Base-by-base conservation (phyloP, 768 basidiomycete genomes). In the Lepiota venenata region DNA sequence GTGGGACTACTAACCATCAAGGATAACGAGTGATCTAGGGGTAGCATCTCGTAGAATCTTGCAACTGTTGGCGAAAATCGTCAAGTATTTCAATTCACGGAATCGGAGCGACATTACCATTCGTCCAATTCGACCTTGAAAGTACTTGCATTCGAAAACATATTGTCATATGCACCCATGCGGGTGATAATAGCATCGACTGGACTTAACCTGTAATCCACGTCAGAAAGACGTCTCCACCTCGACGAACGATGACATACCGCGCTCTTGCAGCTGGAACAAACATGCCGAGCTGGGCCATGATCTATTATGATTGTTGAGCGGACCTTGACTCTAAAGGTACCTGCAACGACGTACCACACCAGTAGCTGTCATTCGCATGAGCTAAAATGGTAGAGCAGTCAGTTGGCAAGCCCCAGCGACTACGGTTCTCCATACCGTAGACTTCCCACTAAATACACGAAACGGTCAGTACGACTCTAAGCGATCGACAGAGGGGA, bases 51-150 rank as follows among this genome's bases (percentile, higher is more conserved):
- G 82, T 38, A 98, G 75, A 61, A 98, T 95, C 69, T 96, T 96
- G 69, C 89, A 94, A 61, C 93, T 94, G 56, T 22, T 9, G 36
- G 55, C 38, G 18, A 32, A 56, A 50, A 35, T 29, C 10, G 15
- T 11, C 44, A 4, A 22, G 27, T 22, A 2, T 29, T 50, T n/a
- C 18, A 10, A n/a, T 29, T 9, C 29, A n/a, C 6, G 52, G 21
- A 35, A 20, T 14, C 10, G 14, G 12, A 47, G 25, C 38, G 12
- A 59, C 69, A 39, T n/a, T 61, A 93, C 93, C 93, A 93, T 81
- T 99, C 97, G 66, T 98, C 97, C 53, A 99, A 75, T 66, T 99
- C 97, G 18, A 99, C 97, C 67, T 98, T 97, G 81, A 98, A 99
- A 0, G 96, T 98, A 69, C 92, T 93, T 1, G 93, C 82, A 61